Percentiles rank a stretch among this genome's conserved stretches.
Conservation (phyloP, 352 stramenopile genomes). For the Phytophthora podocarpi region DNA sequence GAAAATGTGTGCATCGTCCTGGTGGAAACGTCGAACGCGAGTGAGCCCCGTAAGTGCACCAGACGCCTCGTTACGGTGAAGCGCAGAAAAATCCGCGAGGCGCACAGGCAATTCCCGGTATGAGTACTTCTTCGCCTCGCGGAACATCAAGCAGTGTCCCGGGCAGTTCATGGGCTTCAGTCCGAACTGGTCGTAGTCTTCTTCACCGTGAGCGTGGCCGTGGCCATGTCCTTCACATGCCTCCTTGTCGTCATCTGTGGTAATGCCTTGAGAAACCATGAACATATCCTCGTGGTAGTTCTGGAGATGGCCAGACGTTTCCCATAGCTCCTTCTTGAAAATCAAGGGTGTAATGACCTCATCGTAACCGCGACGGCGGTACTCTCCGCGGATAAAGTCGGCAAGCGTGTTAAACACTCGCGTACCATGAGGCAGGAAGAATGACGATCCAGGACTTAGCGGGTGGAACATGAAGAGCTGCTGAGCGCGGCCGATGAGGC, state of each 20-base stretch:
- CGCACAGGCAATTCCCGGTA: slow-evolving; percentile 96
- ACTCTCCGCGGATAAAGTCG: slow-evolving; percentile 84
- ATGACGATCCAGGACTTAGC: slow-evolving; percentile 96
- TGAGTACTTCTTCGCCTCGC: slow-evolving; percentile 92
- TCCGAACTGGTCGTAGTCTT: slow-evolving; percentile 91
- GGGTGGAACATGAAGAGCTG: slow-evolving; percentile 97
- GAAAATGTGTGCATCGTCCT: slow-evolving; percentile 99
- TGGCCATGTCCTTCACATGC: slow-evolving; percentile 22
- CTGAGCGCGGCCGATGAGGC: slow-evolving; percentile 93
- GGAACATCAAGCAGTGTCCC: slow-evolving; percentile 97
- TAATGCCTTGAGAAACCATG: slow-evolving; percentile 80
- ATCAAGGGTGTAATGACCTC: slow-evolving; percentile 98
- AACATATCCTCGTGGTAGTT: slow-evolving; percentile 99
- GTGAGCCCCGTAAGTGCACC: slow-evolving; percentile 97
- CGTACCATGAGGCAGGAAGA: slow-evolving; percentile 98
- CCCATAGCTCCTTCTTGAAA: slow-evolving; percentile 98
- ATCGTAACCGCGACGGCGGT: slow-evolving; percentile 93
- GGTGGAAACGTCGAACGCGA: slow-evolving; percentile 97
- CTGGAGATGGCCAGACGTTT: slow-evolving; percentile 96
- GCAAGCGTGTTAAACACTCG: slow-evolving; percentile 98
- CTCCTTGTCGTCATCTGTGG: slow-evolving; percentile 35
- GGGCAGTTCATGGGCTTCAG: slow-evolving; percentile 99
- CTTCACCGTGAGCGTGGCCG: slow-evolving; percentile 27
- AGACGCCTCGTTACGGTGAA: slow-evolving; percentile 96
- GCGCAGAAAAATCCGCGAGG: slow-evolving; percentile 95